phyloP scores from a whole-genome alignment of 164 flowering plant species.

The Stephania cephalantha region DNA sequence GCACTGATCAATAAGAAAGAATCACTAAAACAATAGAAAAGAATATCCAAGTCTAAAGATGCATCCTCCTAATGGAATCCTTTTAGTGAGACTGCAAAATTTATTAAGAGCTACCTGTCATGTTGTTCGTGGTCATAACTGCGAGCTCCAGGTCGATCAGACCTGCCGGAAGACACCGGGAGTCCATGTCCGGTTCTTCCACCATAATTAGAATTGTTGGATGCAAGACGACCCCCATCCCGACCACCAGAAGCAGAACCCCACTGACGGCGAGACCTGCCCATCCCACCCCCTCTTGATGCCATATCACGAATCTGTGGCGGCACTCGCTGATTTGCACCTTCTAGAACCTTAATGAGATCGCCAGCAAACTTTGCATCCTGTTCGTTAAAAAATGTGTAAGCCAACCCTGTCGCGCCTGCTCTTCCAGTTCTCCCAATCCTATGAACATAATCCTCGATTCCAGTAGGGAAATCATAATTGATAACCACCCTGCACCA shows the following conservation, averaged over 20 bases:
- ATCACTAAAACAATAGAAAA: not conserved
- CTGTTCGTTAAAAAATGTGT: slow-evolving; percentile 73
- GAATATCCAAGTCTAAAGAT: not conserved
- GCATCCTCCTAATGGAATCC: too few species aligned
- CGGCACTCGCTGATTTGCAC: slow-evolving; percentile 79
- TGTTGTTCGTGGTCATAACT: slow-evolving; percentile 33
- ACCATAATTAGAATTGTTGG: slow-evolving; percentile 17
- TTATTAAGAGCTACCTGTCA: slow-evolving; percentile 30
- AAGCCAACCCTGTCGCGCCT: slow-evolving; percentile 81
- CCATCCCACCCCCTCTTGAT: slow-evolving; percentile 62
- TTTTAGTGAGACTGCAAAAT: too few species aligned
- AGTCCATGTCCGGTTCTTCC: slow-evolving; percentile 37
- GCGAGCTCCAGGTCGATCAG: slow-evolving; percentile 34
- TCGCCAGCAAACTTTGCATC: slow-evolving; percentile 72
- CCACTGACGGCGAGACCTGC: slow-evolving; percentile 47
- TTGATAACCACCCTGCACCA: slow-evolving; percentile 74
- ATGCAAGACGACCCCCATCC: slow-evolving; percentile 49
- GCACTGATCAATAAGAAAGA: not conserved
- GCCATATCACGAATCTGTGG: slow-evolving; percentile 70
- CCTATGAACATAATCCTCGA: slow-evolving; percentile 92
- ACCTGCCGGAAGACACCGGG: slow-evolving; percentile 29
- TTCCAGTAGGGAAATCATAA: slow-evolving; percentile 89
- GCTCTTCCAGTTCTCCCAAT: slow-evolving; percentile 96
- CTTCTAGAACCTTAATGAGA: slow-evolving; percentile 77
- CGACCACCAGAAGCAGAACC: slow-evolving; percentile 45